These are phyloP conservation scores for Hygrocybe coccinea DNA, from an alignment of 768 basidiomycete genomes.

Conservation along the genomic window DNA sequence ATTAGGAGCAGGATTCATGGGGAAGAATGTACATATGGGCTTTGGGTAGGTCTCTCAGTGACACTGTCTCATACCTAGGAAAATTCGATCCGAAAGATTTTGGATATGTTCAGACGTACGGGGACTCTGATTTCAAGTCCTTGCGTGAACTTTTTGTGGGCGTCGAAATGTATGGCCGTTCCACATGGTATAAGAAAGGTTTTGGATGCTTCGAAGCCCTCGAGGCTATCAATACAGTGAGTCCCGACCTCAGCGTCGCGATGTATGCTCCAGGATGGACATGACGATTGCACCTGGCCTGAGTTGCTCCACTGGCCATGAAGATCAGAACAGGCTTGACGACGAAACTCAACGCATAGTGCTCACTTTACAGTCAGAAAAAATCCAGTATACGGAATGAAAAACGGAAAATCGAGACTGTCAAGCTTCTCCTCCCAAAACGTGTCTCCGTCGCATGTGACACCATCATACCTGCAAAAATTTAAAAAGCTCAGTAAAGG, in stretches of 20 bases:
- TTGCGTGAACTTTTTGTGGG: conserved; percentile 63
- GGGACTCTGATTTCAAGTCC: conserved; percentile 30
- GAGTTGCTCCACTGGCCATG: too few relatives aligned
- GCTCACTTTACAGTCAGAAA: conserved; percentile 82
- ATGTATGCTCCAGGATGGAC: too few relatives aligned
- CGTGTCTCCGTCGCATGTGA: too few relatives aligned
- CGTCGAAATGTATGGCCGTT: conserved; percentile 78
- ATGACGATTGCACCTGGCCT: too few relatives aligned
- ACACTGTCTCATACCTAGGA: conserved; percentile 11
- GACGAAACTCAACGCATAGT: too few relatives aligned
- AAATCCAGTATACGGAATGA: conserved; percentile 62
- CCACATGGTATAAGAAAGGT: conserved; percentile 67
- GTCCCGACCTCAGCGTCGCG: conserved; percentile 54
- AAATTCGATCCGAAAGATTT: conserved; percentile 2
- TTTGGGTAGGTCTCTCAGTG: conserved; percentile 38
- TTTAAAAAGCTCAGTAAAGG: neutral
- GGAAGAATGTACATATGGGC: too few relatives aligned
- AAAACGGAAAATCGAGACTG: conserved; percentile 66
- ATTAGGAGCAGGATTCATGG: too few relatives aligned
- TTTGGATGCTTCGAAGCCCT: conserved; percentile 66
- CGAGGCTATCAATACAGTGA: conserved; percentile 51
- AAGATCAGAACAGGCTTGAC: too few relatives aligned
- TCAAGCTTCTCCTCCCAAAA: conserved; percentile 36
- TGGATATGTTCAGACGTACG: conserved; percentile 17
- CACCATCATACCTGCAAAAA: too few relatives aligned